Conservation (phyloP, 305 asterid genomes). For the Fraxinus xanthoxyloides region DNA sequence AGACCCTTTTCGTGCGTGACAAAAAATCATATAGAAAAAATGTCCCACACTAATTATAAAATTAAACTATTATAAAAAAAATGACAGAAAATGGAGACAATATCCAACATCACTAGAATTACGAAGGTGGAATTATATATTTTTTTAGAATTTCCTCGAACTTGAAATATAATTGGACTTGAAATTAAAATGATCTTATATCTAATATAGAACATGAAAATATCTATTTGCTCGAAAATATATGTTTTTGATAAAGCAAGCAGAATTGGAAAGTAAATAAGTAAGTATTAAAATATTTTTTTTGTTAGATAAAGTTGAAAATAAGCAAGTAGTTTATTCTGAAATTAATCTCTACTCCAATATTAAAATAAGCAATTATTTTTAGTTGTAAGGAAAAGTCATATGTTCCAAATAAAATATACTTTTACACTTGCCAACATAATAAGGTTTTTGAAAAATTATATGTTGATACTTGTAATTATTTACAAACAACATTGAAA, state of each 20-base stretch:
- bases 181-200: too few relatives aligned
- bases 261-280: not conserved
- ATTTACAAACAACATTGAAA: too few relatives aligned
- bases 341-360: not conserved
- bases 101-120: not conserved
- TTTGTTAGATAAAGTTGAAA: not conserved
- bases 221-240: not conserved
- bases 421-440: not conserved
- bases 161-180: too few relatives aligned
- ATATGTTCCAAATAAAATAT: too few relatives aligned
- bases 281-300: not conserved
- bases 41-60: not conserved
- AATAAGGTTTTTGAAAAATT: not conserved
- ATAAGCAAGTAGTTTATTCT: not conserved
- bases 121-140: too few relatives aligned
- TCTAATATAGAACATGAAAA: not conserved
- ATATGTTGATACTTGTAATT: not conserved
- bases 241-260: not conserved
- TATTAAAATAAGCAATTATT: not conserved
- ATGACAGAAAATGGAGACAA: not conserved
- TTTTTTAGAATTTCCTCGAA: not conserved
- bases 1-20: not conserved
- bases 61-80: not conserved
- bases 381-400: too few relatives aligned
- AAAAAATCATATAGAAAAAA: not conserved